Conservation (phyloP, 139 green algal genomes). For the Chlorella sp. region DNA sequence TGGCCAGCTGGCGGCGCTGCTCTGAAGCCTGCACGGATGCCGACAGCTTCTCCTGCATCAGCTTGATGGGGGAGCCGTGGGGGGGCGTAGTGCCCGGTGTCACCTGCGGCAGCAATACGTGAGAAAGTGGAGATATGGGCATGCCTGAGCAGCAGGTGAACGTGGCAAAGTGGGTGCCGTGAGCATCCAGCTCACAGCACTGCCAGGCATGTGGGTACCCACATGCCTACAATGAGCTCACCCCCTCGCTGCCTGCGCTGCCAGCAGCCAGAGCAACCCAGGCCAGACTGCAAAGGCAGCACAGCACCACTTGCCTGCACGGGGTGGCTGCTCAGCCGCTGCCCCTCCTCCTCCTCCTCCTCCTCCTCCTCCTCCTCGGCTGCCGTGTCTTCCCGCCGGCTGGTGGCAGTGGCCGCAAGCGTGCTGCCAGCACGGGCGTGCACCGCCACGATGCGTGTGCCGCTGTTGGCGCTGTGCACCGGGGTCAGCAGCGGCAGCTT, state of each 20-base stretch:
- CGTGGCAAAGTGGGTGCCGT: too few relatives aligned
- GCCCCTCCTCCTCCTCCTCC: not conserved
- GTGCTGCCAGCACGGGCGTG: not conserved
- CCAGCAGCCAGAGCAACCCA: not conserved
- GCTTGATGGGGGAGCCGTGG: not conserved
- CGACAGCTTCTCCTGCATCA: not conserved
- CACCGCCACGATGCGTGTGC: slow-evolving; percentile 1
- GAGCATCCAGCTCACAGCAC: too few relatives aligned
- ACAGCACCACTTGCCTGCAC: not conserved
- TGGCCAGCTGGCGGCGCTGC: not conserved
- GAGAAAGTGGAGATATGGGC: too few relatives aligned
- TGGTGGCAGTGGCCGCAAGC: not conserved
- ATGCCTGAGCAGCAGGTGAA: too few relatives aligned
- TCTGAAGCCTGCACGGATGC: not conserved
- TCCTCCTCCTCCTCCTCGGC: not conserved
- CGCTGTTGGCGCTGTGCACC: slow-evolving; percentile 19
- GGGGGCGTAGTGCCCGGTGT: not conserved
- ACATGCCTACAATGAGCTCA: too few relatives aligned
- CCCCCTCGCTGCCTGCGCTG: not conserved
- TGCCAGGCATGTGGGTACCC: too few relatives aligned
- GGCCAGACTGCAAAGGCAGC: not conserved
- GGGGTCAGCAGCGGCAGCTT: slow-evolving; percentile 33
- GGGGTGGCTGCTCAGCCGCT: not conserved
- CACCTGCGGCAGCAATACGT: not conserved
- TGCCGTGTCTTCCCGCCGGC: not conserved